These are phyloP conservation scores for Trichophyton schoenleinii DNA, from an alignment of 2,329 filamentous ascomycete species.

Conservation along the genomic window DNA sequence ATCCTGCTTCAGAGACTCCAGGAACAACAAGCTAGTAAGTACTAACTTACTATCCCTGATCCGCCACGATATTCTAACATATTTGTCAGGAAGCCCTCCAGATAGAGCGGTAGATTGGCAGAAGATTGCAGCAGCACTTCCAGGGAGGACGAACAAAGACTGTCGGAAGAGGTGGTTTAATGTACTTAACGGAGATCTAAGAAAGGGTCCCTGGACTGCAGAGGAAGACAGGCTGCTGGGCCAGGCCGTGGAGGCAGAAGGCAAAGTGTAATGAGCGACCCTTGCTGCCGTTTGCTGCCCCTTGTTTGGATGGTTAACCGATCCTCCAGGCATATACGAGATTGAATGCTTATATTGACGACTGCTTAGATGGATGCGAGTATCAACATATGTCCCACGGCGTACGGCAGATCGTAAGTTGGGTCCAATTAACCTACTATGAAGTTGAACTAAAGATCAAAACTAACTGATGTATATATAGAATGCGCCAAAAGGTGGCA, in stretches of 20 bases:
- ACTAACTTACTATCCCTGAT: background rate
- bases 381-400: background rate
- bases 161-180: background rate
- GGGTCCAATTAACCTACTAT: background rate
- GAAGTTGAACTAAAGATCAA: too few species aligned
- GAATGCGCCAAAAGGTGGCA: conserved; percentile 1
- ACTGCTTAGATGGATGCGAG: background rate
- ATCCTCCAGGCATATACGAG: background rate
- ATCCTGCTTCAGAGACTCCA: background rate
- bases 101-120: background rate
- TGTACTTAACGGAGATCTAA: background rate
- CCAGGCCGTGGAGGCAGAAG: background rate
- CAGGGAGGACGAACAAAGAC: background rate
- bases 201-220: background rate
- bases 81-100: background rate
- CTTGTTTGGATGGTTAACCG: background rate
- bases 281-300: background rate
- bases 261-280: background rate
- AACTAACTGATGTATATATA: background rate
- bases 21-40: background rate
- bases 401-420: background rate
- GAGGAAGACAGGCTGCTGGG: background rate
- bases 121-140: background rate
- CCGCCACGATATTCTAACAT: background rate
- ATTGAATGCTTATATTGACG: background rate